Base-by-base conservation (phyloP, 2,329 filamentous ascomycete genomes). In the Coniochaeta prunicola region DNA sequence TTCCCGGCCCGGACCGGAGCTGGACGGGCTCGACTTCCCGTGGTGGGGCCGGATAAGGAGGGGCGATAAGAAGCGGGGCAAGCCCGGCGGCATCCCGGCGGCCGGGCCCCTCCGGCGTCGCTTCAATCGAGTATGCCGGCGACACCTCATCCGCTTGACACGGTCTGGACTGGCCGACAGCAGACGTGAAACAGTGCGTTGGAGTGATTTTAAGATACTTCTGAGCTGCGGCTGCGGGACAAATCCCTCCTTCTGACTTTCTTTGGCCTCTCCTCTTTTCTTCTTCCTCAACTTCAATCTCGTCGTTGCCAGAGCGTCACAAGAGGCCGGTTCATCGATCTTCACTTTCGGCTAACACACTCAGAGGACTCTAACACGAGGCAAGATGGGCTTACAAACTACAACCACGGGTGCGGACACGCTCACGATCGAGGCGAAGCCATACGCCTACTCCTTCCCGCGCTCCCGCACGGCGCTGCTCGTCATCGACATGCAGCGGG, bases 401-500 rank as follows among this genome's bases (percentile, higher is more conserved):
- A 45, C 13, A 21, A 21, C 19, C 40, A 12, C 40, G 15, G 36
- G 17, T 17, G 17, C 36, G 36, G 36, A 38, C 36, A 38, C 36
- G 10, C 19, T 53, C 66, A 64, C 4, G 65, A 67, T 56, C 59
- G 59, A 45, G 40, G 40, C 40, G 13, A 45, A 26, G 12, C 40
- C 40, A 19, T 45, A 45, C 40, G 40, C 64, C 21, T 68, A 62
- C 54, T 65, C 67, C 21, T 69, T 79, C 50, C 66, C 69, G 17
- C 69, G 70, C 2, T 56, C 57, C 8, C 76, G 70, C 33, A 81
- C 78, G 6, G 78, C 78, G 2, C 68, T 81, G 40, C 64, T 81
- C 2, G 71, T 82, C 58, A 77, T 81, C 64, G 79, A 82, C 67
- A 80, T 81, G 74, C 79, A 81, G 65, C 75, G 75, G 60, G 79